Evolutionary conservation across 1,284 basidiomycete genomes (phyloP), one percentile per base, ranked within the genome.

Genomic region (Neonothopanus nambi): DNA sequence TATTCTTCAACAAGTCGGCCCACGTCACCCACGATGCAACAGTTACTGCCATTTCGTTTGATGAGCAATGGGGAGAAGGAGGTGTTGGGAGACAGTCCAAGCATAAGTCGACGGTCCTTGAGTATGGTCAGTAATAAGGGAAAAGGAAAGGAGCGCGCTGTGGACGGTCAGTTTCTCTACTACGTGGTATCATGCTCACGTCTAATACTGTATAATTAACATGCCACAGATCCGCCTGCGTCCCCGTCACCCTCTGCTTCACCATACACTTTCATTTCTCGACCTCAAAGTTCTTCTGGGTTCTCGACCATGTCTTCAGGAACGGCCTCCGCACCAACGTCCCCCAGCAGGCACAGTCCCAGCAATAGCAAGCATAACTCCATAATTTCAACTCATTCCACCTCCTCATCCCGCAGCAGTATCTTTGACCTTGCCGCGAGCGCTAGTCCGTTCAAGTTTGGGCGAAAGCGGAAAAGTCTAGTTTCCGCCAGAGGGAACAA

Each of bases 381-480:
- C 5, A 18, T 42, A 12, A 23, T 51, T 2, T 51, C 49, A 26
- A 44, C 41, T 21, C 30, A 40, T 42, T 51, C 49, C 8, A 36
- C 49, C 20, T 42, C 41, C 20, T 51, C n/a, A n/a, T n/a, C 49
- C 6, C 33, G 49, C 17, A 43, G n/a, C 49, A 51, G 49, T 17
- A 18, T 51, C 5, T 23, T 51, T 18, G 49, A 51, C 24, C 39
- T 43, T 9, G 30, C 30, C 30, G 30, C 30, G 9, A 33, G 30
- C 30, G 30, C 30, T 2, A 51, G 33, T 43, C 49, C 49, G 20
- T 65, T 75, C 48, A 76, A 67, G 57, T 78, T 82, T 52, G 75
- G 76, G 26, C 74, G 74, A 40, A 77, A 74, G 53, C 66, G 71
- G 26, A 72, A 74, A 17, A 69, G 73, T 42, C 68, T 74, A 49